A percentile compares a stretch with the other conserved stretches of the same genome.
Conservation (phyloP, 495 filamentous ascomycete genomes). For the Hypoxylon rickii region DNA sequence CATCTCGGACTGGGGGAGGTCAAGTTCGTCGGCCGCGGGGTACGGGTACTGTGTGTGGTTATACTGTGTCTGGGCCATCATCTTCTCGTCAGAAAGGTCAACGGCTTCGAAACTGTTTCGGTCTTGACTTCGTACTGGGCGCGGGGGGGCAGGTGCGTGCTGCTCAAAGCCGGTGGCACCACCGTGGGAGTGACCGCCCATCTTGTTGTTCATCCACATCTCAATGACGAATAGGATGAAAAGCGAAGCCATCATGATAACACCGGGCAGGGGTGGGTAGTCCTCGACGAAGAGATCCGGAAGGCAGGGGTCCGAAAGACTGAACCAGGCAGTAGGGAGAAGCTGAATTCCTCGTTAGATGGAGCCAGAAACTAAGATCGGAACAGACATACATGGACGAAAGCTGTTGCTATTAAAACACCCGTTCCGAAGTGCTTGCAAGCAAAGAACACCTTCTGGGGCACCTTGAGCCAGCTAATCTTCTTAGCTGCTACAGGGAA, state of each 20-base stretch:
- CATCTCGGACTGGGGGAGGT: conserved; percentile 50
- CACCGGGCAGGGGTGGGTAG: conserved; percentile 64
- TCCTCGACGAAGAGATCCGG: conserved; percentile 58
- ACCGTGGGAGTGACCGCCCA: conserved; percentile 56
- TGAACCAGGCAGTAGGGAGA: conserved; percentile 61
- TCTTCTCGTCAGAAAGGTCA: conserved; percentile 47
- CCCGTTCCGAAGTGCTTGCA: conserved; percentile 72
- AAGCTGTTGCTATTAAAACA: conserved; percentile 70
- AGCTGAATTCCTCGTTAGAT: conserved; percentile 40
- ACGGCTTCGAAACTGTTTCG: conserved; percentile 40
- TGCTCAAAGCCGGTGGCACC: conserved; percentile 50
- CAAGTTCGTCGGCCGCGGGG: conserved; percentile 36
- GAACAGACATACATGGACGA: conserved; percentile 61
- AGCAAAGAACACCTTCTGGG: conserved; percentile 56
- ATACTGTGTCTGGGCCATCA: conserved; percentile 44
- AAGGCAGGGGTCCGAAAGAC: conserved; percentile 61
- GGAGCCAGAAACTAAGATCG: neutral
- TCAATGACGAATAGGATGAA: conserved; percentile 61
- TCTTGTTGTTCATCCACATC: conserved; percentile 58
- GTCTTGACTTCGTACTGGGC: conserved; percentile 36
- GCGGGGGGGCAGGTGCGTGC: conserved; percentile 23
- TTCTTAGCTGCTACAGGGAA: conserved; percentile 61
- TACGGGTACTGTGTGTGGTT: conserved; percentile 32
- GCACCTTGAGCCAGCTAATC: conserved; percentile 58
- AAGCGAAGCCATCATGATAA: conserved; percentile 62